Evolutionary conservation across 805 yeast species (phyloP).

Genomic region (Teunomyces lycoperdinae): DNA sequence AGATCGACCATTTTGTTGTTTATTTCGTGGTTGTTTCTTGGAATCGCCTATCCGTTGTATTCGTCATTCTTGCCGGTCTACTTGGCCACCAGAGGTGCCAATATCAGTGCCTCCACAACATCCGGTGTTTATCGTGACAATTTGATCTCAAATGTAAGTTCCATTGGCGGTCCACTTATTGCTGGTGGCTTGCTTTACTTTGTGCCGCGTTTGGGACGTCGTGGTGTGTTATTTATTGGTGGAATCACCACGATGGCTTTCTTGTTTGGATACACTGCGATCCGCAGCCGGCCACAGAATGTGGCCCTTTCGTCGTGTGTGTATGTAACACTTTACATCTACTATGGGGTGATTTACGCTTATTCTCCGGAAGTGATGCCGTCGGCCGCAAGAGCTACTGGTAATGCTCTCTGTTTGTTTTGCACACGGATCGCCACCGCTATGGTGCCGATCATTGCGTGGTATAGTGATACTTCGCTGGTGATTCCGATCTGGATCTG

Average conservation of each 20-base stretch:
- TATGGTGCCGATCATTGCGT: conserved; percentile 34
- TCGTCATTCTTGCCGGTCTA: conserved; percentile 50
- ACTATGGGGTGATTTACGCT: conserved; percentile 31
- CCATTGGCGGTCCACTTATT: conserved; percentile 52
- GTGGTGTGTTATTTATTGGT: conserved; percentile 18
- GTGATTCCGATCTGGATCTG: conserved; percentile 35
- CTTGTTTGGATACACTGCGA: conserved; percentile 20
- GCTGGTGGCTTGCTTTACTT: conserved; percentile 38
- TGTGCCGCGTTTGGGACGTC: conserved; percentile 15
- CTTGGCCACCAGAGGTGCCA: conserved; percentile 42
- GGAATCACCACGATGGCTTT: conserved; percentile 19
- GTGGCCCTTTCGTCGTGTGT: conserved; percentile 17
- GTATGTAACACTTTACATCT: conserved; percentile 18
- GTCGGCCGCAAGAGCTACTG: conserved; percentile 34
- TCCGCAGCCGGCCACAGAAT: conserved; percentile 15
- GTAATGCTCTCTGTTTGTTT: conserved; percentile 31
- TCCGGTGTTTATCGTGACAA: conserved; percentile 47
- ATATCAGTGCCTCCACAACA: conserved; percentile 37
- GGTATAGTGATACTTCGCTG: conserved; percentile 25
- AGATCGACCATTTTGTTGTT: conserved; percentile 10
- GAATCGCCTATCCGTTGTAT: conserved; percentile 55
- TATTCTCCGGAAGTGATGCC: conserved; percentile 38
- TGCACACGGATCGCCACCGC: conserved; percentile 29
- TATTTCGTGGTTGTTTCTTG: conserved; percentile 36
- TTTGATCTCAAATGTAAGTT: conserved; percentile 44